Percentiles rank a stretch among this genome's conserved stretches.
Evolutionary conservation across 192 early-diverging fungal genomes (phyloP).

Genomic region (Radiomyces spectabilis): DNA sequence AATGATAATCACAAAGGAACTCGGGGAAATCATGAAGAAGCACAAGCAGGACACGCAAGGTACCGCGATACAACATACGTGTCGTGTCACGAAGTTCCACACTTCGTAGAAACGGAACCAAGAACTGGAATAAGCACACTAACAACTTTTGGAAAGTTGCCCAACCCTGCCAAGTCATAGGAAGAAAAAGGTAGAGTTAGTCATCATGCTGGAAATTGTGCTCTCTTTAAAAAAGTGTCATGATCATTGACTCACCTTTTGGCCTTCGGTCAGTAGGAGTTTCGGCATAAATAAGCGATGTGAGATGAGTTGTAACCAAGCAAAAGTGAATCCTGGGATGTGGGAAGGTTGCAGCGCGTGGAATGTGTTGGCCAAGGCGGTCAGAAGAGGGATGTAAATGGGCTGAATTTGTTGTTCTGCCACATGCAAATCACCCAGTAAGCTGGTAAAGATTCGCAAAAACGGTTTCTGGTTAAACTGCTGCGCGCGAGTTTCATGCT

Average conservation of each 20-base stretch:
- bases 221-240: too few species aligned
- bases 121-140: conserved; percentile 75
- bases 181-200: not conserved
- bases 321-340: conserved; percentile 88
- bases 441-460: conserved; percentile 78
- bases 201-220: not conserved
- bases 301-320: conserved; percentile 89
- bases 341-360: conserved; percentile 74
- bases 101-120: conserved; percentile 73
- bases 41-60: conserved; percentile 83
- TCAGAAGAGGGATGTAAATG: conserved; percentile 70
- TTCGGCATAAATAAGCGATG: conserved; percentile 91
- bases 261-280: conserved; percentile 63
- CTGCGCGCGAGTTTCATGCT: conserved; percentile 68
- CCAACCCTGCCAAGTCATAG: conserved; percentile 57
- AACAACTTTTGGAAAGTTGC: conserved; percentile 77
- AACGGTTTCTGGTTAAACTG: conserved; percentile 86
- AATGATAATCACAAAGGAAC: conserved; percentile 89
- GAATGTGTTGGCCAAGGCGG: conserved; percentile 70
- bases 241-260: conserved; percentile 28
- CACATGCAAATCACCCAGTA: conserved; percentile 70
- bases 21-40: conserved; percentile 96
- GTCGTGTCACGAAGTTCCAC: conserved; percentile 65
- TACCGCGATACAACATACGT: conserved; percentile 81
- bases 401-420: conserved; percentile 55